Percentiles rank a stretch among this genome's conserved stretches.
Evolutionary conservation across 257 asterid species (phyloP).

Genomic region (Prunella vulgaris): DNA sequence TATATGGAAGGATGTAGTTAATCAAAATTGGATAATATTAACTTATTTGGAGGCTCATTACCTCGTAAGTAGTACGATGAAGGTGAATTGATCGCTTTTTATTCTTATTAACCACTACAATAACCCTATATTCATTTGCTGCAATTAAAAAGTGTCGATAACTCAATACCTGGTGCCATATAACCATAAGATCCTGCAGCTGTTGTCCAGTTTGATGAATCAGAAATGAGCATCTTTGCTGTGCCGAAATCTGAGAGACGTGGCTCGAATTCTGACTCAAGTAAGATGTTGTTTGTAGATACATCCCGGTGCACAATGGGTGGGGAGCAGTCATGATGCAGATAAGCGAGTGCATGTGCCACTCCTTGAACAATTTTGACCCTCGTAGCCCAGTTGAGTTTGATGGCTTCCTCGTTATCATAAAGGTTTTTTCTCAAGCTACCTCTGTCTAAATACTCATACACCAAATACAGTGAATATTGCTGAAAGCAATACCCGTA

Average conservation of each 20-base stretch:
- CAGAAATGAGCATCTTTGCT: not conserved
- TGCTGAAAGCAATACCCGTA: not conserved
- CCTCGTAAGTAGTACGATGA: too few relatives aligned
- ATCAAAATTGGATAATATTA: too few relatives aligned
- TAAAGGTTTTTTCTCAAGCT: not conserved
- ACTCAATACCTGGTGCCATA: not conserved
- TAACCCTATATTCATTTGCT: too few relatives aligned
- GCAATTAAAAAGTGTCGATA: too few relatives aligned
- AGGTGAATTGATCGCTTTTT: too few relatives aligned
- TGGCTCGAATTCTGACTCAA: not conserved
- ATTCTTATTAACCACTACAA: too few relatives aligned
- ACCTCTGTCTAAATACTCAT: not conserved
- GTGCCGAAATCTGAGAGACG: not conserved
- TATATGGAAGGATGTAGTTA: too few relatives aligned
- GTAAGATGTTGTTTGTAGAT: not conserved
- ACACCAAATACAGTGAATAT: not conserved
- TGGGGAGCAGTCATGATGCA: not conserved
- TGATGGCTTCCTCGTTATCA: not conserved
- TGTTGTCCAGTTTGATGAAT: not conserved
- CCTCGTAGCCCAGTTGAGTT: not conserved
- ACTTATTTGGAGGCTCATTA: too few relatives aligned
- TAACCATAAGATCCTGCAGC: not conserved
- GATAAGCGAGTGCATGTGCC: not conserved
- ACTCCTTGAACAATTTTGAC: not conserved
- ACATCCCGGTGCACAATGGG: not conserved